Evolutionary conservation across 2,329 filamentous ascomycete species (phyloP), one percentile per base, ranked within the genome.

Genomic region (Ilyonectria mors-panacis): DNA sequence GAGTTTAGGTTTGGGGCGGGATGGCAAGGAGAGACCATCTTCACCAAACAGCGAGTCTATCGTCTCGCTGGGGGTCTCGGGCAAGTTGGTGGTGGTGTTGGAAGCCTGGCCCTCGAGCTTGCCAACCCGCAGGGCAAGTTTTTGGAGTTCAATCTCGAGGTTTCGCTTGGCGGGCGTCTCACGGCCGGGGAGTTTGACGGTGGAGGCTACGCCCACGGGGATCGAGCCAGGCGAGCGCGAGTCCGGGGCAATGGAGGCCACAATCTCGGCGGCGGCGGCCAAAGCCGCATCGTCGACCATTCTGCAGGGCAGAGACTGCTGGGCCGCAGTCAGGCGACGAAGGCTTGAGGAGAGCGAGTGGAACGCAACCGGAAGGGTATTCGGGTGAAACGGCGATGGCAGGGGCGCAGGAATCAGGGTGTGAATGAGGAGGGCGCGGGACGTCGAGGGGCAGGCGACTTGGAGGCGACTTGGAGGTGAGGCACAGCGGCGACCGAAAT

Each of bases 141-240:
- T 92, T 57, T 92, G 89, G 65, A 99, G 88, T 83, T 98, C 95
- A 67, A 87, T 86, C 83, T 98, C 94, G 68, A 98, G 89, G 35
- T 87, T 87, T 72, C 88, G 86, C 83, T 98, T 98, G 72, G 92
- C 92, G 39, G 89, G 82, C 50, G 89, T 92, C 66, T 94, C 88
- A 65, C 89, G 87, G 65, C 96, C 96, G 15, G 95, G 95, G 26
- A 98, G 87, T 69, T 87, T 88, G 77, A 95, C 86, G 72, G 87
- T 84, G 59, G 82, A 80, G 65, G 82, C 83, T 63, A 81, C 78
- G 57, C 81, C 81, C 66, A 82, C 78, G 63, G 83, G 78, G 58
- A 82, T 79, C 57, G 82, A 78, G 69, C 78, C 75, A 44, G 79
- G 73, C 55, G 81, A 78, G 69, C 81, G 81, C 35, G 81, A 77